phyloP scores from a whole-genome alignment of 2,329 filamentous ascomycete species.

The Aurifilum marmelostoma region DNA sequence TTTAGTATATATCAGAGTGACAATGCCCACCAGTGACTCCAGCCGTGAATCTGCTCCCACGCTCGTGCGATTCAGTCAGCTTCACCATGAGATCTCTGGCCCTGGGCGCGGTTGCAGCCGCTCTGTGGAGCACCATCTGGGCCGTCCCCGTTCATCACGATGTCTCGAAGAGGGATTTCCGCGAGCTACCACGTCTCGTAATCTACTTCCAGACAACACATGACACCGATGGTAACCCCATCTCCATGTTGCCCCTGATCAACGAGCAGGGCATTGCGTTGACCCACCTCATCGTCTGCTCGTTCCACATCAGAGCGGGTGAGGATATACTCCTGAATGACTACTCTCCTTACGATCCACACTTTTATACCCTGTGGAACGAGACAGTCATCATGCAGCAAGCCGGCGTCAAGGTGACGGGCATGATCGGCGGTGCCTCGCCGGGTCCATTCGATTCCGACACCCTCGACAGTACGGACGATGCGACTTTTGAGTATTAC shows the following conservation, averaged over 20 bases:
- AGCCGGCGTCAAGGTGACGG: constrained; percentile 77
- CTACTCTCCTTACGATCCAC: constrained; percentile 66
- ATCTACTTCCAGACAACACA: constrained; percentile 61
- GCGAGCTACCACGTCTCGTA: constrained; percentile 50
- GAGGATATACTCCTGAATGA: constrained; percentile 81
- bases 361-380: constrained; percentile 75
- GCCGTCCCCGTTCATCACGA: constrained; percentile 22
- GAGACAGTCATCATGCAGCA: constrained; percentile 75
- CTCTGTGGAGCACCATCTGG: not conserved
- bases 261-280: constrained; percentile 51
- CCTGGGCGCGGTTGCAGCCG: not conserved
- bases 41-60: too few species aligned
- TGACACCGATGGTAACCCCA: constrained; percentile 45
- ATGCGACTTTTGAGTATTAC: constrained; percentile 69
- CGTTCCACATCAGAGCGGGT: constrained; percentile 77
- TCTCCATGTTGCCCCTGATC: constrained; percentile 59
- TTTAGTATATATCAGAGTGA: not conserved
- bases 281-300: constrained; percentile 85
- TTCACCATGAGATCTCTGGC: not conserved
- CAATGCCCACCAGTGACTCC: not conserved
- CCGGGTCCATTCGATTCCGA: constrained; percentile 67
- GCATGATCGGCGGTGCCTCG: constrained; percentile 86
- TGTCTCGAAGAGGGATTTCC: constrained; percentile 2
- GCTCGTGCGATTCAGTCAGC: too few species aligned
- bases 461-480: constrained; percentile 57